Base-by-base conservation (phyloP, 2,329 filamentous ascomycete genomes). In the Plenodomus lindquistii region DNA sequence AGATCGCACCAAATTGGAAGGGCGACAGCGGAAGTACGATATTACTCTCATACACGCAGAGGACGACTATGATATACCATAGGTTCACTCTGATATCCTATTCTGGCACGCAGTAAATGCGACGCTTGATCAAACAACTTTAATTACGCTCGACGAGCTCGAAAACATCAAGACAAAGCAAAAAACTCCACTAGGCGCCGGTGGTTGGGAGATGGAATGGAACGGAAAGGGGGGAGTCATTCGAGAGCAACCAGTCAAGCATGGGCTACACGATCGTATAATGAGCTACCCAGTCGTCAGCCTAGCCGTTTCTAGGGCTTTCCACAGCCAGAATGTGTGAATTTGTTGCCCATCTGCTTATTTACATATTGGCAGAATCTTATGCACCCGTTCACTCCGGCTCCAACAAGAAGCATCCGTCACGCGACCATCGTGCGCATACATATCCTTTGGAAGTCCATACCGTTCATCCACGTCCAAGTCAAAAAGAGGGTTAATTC, bases 91-190 rank as follows among this genome's bases (percentile, higher is more conserved):
- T 6, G 71, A 80, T 19, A 59, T 72, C 9, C 40, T 84, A 7
- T 83, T 80, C 57, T 81, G 80, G 79, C 74, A 82, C 52, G 81
- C 80, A 0, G 77, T 82, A 2, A 82, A 80, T 51, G 80, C 80
- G 1, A 75, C 77, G 0, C 37, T 52, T 10, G 47, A 45, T 2
- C 29, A 59, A 1, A 47, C 69, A 0, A 40, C 42, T 0, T 72
- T 66, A 0, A 73, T 81, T 8, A 71, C 56, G 4, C 75, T 71
- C 29, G 76, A 78, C 1, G 74, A 79, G 2, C 62, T 84, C 1
- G 76, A 80, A 31, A 47, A 62, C 17, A 67, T 73, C 47, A 84
- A 81, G 54, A 45, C 55, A 2, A 57, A 63, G 9, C 55, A 56
- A 2, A 79, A 65, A 54, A 60, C 58, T 3, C 67, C 75, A 20